Percentiles rank a stretch among this genome's conserved stretches.
These are phyloP conservation scores for Apiospora rasikravindrae DNA, from an alignment of 2,329 filamentous ascomycete species.

Conservation along the genomic window DNA sequence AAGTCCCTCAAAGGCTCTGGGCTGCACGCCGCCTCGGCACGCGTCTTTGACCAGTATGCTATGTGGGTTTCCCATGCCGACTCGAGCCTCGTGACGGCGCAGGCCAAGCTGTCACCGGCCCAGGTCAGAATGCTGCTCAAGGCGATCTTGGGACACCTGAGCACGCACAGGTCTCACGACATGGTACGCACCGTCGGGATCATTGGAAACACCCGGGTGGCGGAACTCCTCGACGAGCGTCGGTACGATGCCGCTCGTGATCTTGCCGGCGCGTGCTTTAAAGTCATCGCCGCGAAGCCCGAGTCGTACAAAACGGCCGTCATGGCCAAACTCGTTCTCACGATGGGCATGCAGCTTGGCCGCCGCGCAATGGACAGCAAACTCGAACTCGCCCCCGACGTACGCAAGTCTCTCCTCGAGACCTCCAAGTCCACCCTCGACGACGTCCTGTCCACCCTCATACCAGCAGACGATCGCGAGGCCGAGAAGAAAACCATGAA, in stretches of 20 bases:
- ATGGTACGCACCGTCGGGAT: conserved; percentile 45
- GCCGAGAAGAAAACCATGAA: not conserved
- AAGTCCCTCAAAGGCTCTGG: conserved; percentile 35
- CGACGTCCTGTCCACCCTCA: conserved; percentile 46
- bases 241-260: conserved; percentile 40
- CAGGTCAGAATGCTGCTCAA: conserved; percentile 39
- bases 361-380: conserved; percentile 38
- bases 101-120: conserved; percentile 33
- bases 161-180: conserved; percentile 39
- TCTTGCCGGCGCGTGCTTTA: conserved; percentile 40
- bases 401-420: conserved; percentile 45
- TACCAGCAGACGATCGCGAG: conserved; percentile 10
- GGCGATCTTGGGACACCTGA: conserved; percentile 41
- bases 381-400: conserved; percentile 36
- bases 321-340: conserved; percentile 41
- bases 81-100: conserved; percentile 20
- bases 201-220: conserved; percentile 35
- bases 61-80: not conserved
- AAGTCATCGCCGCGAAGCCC: conserved; percentile 40
- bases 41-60: conserved; percentile 38
- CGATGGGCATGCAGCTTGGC: conserved; percentile 39
- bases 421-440: conserved; percentile 46
- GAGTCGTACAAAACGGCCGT: conserved; percentile 33
- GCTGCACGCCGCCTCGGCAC: conserved; percentile 32
- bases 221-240: conserved; percentile 35